A percentile compares a stretch with the other conserved stretches of the same genome.
phyloP scores from a whole-genome alignment of 257 asterid species.

The Jaltomata sinuosa region DNA sequence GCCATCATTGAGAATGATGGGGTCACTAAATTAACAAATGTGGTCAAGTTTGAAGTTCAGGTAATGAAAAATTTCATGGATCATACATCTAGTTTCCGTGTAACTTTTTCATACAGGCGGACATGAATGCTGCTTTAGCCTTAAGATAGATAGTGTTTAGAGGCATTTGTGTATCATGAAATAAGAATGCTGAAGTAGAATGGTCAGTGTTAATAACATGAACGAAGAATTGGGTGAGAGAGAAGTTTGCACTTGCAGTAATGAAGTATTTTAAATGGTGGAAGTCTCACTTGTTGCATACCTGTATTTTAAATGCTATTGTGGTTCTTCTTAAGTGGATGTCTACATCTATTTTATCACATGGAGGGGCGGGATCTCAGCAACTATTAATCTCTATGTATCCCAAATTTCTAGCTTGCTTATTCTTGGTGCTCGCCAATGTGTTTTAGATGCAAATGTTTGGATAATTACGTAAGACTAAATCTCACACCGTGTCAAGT shows the following conservation, averaged over 20 bases:
- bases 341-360: neutral
- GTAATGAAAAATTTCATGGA: slow-evolving; percentile 18
- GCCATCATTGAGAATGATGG: slow-evolving; percentile 46
- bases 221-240: neutral
- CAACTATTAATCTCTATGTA: neutral
- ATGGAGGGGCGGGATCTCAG: neutral
- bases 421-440: neutral
- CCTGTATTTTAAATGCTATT: neutral
- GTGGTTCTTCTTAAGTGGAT: neutral
- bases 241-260: neutral
- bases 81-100: neutral
- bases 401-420: neutral
- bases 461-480: neutral
- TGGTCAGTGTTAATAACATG: neutral
- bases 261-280: neutral
- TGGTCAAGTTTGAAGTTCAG: slow-evolving; percentile 91
- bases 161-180: neutral
- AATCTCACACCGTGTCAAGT: neutral
- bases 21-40: slow-evolving; percentile 26
- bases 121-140: neutral
- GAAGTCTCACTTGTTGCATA: neutral
- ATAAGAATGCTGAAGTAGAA: neutral
- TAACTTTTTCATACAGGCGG: neutral
- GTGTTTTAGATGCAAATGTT: neutral
- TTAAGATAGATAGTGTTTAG: neutral